phyloP scores from a whole-genome alignment of 257 asterid species.

The Fraxinus cuspidata region DNA sequence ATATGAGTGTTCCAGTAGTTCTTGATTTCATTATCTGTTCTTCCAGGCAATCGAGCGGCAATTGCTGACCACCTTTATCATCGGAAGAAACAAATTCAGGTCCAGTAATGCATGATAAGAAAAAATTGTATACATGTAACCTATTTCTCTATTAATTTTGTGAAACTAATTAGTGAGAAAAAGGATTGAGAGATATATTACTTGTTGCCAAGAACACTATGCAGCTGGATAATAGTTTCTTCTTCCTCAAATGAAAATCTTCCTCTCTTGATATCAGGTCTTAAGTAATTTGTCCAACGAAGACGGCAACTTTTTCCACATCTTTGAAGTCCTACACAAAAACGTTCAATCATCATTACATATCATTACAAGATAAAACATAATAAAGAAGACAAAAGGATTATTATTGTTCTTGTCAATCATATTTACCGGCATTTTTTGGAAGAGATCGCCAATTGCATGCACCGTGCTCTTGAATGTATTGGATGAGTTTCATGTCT shows the following conservation, averaged over 20 bases:
- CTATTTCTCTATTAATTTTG: neutral
- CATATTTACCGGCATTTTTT: slow-evolving; percentile 27
- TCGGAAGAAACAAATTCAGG: neutral
- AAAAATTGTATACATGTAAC: too few relatives aligned
- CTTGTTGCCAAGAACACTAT: slow-evolving; percentile 38
- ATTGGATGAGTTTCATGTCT: slow-evolving; percentile 26
- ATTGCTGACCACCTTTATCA: slow-evolving; percentile 31
- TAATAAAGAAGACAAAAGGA: neutral
- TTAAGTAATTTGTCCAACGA: slow-evolving; percentile 23
- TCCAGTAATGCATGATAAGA: neutral
- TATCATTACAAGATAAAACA: neutral
- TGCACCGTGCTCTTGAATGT: slow-evolving; percentile 31
- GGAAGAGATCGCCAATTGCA: slow-evolving; percentile 37
- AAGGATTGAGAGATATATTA: slow-evolving; percentile 2
- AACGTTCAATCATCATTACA: neutral
- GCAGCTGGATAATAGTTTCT: slow-evolving; percentile 33
- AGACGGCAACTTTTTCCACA: slow-evolving; percentile 28
- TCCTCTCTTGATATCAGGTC: slow-evolving; percentile 30
- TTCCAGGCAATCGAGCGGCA: slow-evolving; percentile 30
- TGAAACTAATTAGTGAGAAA: neutral
- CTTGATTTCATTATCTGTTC: slow-evolving; percentile 32
- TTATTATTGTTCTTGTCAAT: too few relatives aligned
- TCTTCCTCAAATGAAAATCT: slow-evolving; percentile 35
- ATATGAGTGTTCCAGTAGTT: slow-evolving; percentile 32
- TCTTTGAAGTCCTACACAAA: slow-evolving; percentile 21